phyloP scores from a whole-genome alignment of 441 rosid species.

The Pelargonium myrrhifolium region DNA sequence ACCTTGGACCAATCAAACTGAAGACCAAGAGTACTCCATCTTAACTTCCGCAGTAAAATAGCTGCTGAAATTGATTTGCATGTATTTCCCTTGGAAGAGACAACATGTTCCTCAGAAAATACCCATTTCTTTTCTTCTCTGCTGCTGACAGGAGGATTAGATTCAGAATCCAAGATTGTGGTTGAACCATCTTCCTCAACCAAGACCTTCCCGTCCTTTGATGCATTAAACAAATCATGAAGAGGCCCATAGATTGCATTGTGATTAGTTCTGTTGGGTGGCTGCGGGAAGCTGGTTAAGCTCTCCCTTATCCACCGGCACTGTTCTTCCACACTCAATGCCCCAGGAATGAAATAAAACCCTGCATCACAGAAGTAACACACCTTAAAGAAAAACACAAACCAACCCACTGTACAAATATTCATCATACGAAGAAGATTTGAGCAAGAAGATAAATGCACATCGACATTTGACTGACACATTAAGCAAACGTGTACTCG shows the following conservation, averaged over 20 bases:
- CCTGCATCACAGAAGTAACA: slow-evolving; percentile 33
- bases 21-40: slow-evolving; percentile 91
- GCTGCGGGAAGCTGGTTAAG: slow-evolving; percentile 63
- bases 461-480: background rate
- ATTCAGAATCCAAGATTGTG: slow-evolving; percentile 22
- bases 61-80: slow-evolving; percentile 43
- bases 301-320: slow-evolving; percentile 76
- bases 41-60: slow-evolving; percentile 54
- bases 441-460: background rate
- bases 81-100: slow-evolving; percentile 24
- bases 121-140: slow-evolving; percentile 38
- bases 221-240: slow-evolving; percentile 49
- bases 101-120: slow-evolving; percentile 38
- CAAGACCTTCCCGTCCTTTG: slow-evolving; percentile 43
- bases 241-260: slow-evolving; percentile 76
- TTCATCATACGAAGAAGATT: background rate
- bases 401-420: background rate
- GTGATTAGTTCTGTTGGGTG: slow-evolving; percentile 86
- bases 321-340: slow-evolving; percentile 65
- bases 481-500: background rate
- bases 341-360: slow-evolving; percentile 72
- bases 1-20: slow-evolving; percentile 97
- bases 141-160: slow-evolving; percentile 22
- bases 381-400: background rate
- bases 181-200: slow-evolving; percentile 33